Evolutionary conservation across 257 asterid genomes (phyloP).

Genomic region (Leonotis leonurus): DNA sequence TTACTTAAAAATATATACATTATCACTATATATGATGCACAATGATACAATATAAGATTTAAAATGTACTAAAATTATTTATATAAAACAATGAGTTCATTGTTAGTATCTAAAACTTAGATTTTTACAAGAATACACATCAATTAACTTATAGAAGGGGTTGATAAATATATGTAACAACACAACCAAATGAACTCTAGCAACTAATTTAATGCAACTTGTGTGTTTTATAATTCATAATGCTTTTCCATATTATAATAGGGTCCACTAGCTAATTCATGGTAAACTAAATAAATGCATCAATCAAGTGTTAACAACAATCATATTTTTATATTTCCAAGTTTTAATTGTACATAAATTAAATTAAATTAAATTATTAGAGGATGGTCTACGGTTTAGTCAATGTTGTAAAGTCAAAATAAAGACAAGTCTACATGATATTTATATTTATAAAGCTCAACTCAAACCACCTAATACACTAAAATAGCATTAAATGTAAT

Average conservation of each 20-base stretch:
- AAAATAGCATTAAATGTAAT: constrained; percentile 41
- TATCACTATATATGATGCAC: no score
- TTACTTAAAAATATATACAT: no score
- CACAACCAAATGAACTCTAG: neutral
- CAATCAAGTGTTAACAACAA: no score
- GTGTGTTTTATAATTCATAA: constrained; percentile 8
- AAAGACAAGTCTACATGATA: constrained; percentile 22
- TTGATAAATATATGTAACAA: constrained; percentile 22
- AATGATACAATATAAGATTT: no score
- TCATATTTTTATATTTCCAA: neutral
- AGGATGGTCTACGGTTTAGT: constrained; percentile 11
- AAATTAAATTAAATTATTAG: no score
- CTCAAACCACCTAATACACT: constrained; percentile 66
- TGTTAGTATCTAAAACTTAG: no score
- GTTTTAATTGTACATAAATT: no score
- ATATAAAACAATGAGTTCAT: no score
- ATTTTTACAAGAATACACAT: no score
- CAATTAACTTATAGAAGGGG: constrained; percentile 18
- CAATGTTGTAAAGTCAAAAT: constrained; percentile 26
- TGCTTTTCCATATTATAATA: neutral
- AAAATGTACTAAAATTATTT: no score
- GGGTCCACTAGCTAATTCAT: constrained; percentile 21
- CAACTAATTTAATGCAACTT: constrained; percentile 6
- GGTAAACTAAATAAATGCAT: neutral
- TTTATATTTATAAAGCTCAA: constrained; percentile 1